A percentile compares a stretch with the other conserved stretches of the same genome.
phyloP scores from a whole-genome alignment of 805 yeast species.

The Candida coquimbonensis region DNA sequence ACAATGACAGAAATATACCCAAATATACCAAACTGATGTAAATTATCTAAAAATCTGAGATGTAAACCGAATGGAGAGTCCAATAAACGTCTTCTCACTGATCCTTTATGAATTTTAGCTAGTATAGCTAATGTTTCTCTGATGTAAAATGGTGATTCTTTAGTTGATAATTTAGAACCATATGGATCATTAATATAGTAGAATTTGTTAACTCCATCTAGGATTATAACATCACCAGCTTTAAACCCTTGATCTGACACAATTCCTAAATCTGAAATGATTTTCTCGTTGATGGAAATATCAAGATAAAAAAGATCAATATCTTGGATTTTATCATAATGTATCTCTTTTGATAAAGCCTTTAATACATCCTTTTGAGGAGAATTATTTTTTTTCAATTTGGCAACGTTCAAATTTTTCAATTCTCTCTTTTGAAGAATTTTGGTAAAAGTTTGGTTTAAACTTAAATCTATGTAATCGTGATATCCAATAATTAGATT shows the following conservation, averaged over 20 bases:
- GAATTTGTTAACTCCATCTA: conserved; percentile 33
- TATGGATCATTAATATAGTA: conserved; percentile 27
- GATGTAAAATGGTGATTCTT: conserved; percentile 6
- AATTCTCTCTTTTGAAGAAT: conserved; percentile 33
- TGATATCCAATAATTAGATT: conserved; percentile 14
- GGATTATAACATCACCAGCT: conserved; percentile 52
- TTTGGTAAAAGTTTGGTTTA: conserved; percentile 21
- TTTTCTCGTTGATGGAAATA: conserved; percentile 15
- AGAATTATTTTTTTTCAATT: conserved; percentile 37
- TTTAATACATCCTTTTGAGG: conserved; percentile 30
- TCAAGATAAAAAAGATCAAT: conserved; percentile 47
- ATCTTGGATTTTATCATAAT: conserved; percentile 36
- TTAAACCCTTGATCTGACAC: neutral
- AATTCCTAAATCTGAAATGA: neutral
- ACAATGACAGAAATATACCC: conserved; percentile 28
- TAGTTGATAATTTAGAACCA: conserved; percentile 26
- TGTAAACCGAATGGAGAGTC: conserved; percentile 36
- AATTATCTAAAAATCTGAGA: conserved; percentile 35
- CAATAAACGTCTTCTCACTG: conserved; percentile 26
- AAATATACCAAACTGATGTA: conserved; percentile 37
- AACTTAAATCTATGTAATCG: conserved; percentile 42
- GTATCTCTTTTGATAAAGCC: conserved; percentile 43
- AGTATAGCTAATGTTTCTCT: conserved; percentile 8
- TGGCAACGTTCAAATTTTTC: conserved; percentile 38
- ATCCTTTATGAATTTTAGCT: conserved; percentile 9